Evolutionary conservation across 2,329 filamentous ascomycete genomes (phyloP).

Genomic region (Scorias spongiosa): DNA sequence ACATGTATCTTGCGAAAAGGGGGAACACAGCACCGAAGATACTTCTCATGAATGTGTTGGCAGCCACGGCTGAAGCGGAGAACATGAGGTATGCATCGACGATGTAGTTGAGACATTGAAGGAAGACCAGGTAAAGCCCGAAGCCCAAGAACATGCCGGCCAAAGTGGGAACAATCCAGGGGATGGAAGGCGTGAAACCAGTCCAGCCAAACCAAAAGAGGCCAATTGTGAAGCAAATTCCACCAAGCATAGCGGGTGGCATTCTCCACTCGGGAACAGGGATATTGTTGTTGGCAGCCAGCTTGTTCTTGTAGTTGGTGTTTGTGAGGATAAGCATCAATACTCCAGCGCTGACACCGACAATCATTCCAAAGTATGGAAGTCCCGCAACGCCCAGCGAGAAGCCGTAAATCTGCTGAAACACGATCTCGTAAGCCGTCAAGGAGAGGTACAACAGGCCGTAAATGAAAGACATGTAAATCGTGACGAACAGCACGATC

Average conservation of each 20-base stretch:
- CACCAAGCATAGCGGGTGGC: conserved; percentile 35
- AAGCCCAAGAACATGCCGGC: conserved; percentile 29
- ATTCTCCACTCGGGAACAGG: conserved; percentile 33
- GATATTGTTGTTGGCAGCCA: conserved; percentile 19
- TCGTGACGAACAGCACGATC: conserved; percentile 32
- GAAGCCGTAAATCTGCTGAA: conserved; percentile 56
- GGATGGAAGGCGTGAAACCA: conserved; percentile 20
- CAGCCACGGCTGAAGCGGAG: conserved; percentile 20
- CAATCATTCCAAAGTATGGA: conserved; percentile 63
- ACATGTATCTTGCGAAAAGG: conserved; percentile 41
- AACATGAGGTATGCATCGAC: conserved; percentile 44
- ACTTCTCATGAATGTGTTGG: conserved; percentile 26
- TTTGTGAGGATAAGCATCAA: conserved; percentile 8
- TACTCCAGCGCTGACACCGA: conserved; percentile 18
- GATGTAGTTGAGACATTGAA: conserved; percentile 25
- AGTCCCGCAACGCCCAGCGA: conserved; percentile 55
- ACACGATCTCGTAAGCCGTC: conserved; percentile 71
- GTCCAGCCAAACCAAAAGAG: conserved; percentile 35
- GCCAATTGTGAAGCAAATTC: conserved; percentile 25
- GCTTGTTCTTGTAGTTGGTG: conserved; percentile 16
- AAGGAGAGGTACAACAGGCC: conserved; percentile 69
- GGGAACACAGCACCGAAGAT: conserved; percentile 32
- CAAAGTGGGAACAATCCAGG: conserved; percentile 31
- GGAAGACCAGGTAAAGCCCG: conserved; percentile 27
- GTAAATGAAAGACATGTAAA: conserved; percentile 26